Evolutionary conservation across 176 grass and related monocot genomes (phyloP).

Genomic region (Eleusine coracana): DNA sequence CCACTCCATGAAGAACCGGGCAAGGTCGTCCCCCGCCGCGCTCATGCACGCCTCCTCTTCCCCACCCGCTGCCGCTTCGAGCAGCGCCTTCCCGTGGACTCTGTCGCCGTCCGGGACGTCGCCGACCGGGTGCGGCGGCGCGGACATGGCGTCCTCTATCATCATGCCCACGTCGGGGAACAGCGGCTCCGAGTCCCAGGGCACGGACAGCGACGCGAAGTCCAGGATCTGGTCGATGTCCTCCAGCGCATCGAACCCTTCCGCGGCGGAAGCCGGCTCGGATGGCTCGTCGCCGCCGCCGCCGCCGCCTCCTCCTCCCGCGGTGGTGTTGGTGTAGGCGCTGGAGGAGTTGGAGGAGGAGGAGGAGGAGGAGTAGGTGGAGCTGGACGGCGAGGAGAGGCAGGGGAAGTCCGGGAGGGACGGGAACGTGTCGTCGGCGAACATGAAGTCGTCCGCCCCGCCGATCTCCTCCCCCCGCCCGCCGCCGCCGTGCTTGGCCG

Average conservation of each 20-base stretch:
- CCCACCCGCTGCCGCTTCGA: background rate
- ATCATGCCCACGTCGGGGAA: conserved; percentile 56
- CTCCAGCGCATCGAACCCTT: conserved; percentile 42
- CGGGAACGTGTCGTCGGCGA: conserved; percentile 74
- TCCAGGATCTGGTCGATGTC: conserved; percentile 64
- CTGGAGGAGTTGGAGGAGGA: conserved; percentile 69
- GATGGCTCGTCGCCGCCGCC: background rate
- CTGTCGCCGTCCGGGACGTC: background rate
- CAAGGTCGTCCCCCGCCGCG: conserved; percentile 57
- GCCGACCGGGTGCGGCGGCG: conserved; percentile 14
- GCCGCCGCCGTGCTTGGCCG: conserved; percentile 34
- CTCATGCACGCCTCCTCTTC: conserved; percentile 40
- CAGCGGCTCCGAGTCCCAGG: conserved; percentile 72
- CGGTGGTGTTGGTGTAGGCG: conserved; percentile 36
- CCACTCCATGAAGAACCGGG: conserved; percentile 91
- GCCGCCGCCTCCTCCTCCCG: background rate
- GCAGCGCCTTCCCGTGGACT: background rate
- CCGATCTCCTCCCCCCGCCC: conserved; percentile 47
- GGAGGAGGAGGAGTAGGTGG: conserved; percentile 57
- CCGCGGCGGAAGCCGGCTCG: conserved; percentile 18
- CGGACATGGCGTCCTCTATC: conserved; percentile 49
- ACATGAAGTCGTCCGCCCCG: conserved; percentile 62
- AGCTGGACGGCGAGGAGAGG: conserved; percentile 64
- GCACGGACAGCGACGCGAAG: conserved; percentile 62
- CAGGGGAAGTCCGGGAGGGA: conserved; percentile 71